Conservation (phyloP, 2,329 filamentous ascomycete species). For the Aspergillus pseudoviridinutans region DNA sequence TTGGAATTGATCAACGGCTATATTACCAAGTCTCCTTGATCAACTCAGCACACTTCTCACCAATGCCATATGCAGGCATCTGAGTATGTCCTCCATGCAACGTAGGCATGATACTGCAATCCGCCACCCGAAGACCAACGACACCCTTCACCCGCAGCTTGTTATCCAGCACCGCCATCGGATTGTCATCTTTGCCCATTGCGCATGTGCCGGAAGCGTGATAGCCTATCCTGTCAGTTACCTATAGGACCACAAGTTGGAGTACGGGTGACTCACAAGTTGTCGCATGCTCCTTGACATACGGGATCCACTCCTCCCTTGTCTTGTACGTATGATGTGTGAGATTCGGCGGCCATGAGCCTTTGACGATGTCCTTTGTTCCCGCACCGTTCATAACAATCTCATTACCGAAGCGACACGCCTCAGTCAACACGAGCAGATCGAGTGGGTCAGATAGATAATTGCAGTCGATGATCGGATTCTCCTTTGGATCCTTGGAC, state of each 20-base stretch:
- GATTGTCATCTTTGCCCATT: constrained; percentile 50
- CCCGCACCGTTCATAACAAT: constrained; percentile 55
- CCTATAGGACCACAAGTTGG: not conserved
- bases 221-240: constrained; percentile 39
- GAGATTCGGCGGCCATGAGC: constrained; percentile 54
- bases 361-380: constrained; percentile 57
- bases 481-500: constrained; percentile 46
- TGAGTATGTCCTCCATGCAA: constrained; percentile 52
- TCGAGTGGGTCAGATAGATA: constrained; percentile 57
- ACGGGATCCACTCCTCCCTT: constrained; percentile 56
- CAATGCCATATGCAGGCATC: constrained; percentile 57
- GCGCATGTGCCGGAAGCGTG: constrained; percentile 56
- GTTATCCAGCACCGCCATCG: constrained; percentile 51
- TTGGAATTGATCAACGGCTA: not conserved
- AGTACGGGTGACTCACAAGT: constrained; percentile 48
- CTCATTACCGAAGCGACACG: constrained; percentile 57
- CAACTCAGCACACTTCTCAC: constrained; percentile 52
- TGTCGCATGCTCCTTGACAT: constrained; percentile 57
- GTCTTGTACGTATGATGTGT: constrained; percentile 52
- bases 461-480: constrained; percentile 57
- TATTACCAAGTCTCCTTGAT: constrained; percentile 41
- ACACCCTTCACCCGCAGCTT: constrained; percentile 53
- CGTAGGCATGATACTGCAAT: constrained; percentile 51
- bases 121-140: constrained; percentile 51
- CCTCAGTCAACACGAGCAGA: constrained; percentile 56